phyloP scores from a whole-genome alignment of 2,329 filamentous ascomycete genomes.

The Pseudocercospora fijiensis region DNA sequence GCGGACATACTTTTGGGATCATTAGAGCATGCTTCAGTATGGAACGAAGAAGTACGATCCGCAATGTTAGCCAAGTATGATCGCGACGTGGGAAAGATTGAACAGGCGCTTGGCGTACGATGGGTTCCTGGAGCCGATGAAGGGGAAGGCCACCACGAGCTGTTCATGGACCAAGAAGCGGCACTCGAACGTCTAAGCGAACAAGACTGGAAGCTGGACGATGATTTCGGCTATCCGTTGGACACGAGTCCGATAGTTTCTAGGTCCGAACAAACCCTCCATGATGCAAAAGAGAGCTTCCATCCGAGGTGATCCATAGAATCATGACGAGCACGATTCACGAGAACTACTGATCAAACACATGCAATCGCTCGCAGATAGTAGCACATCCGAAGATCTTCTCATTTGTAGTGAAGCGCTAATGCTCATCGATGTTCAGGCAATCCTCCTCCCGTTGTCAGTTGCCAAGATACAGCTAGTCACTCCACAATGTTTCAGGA shows the following conservation, averaged over 20 bases:
- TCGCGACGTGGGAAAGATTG: conserved; percentile 34
- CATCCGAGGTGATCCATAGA: background rate
- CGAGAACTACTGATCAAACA: background rate
- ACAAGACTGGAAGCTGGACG: conserved; percentile 27
- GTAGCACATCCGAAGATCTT: background rate
- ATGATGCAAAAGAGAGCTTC: conserved; percentile 28
- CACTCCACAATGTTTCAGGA: conserved; percentile 30
- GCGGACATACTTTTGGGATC: conserved; percentile 32
- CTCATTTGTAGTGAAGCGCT: background rate
- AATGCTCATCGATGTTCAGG: background rate
- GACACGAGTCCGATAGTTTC: conserved; percentile 19
- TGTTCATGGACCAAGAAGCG: conserved; percentile 31
- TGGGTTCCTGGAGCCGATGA: conserved; percentile 27
- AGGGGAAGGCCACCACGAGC: conserved; percentile 31
- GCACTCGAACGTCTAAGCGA: conserved; percentile 33
- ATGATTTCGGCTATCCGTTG: conserved; percentile 36
- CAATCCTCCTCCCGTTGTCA: background rate
- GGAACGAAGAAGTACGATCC: conserved; percentile 29
- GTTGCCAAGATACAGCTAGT: conserved; percentile 35
- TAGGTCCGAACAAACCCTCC: conserved; percentile 23
- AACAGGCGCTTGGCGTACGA: conserved; percentile 34
- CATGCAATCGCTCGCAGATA: background rate
- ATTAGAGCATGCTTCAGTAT: conserved; percentile 29
- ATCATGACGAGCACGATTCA: background rate
- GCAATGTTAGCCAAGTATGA: conserved; percentile 35